Base-by-base conservation (phyloP, 148 eudicot species). In the Vaccinium myrtillus region DNA sequence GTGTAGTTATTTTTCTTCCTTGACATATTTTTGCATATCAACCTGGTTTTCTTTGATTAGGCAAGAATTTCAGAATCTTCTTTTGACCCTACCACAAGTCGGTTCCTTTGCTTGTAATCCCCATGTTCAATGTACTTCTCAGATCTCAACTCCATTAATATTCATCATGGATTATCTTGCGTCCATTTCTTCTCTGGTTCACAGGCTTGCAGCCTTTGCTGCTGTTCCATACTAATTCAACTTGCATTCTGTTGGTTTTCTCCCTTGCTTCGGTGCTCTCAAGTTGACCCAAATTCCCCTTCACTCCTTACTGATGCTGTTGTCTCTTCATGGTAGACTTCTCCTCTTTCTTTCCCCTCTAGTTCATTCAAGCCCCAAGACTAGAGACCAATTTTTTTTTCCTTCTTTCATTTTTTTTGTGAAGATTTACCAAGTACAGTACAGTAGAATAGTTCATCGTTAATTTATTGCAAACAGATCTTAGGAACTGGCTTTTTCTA, bases 1-100 rank as follows among this genome's bases (percentile, higher is more conserved):
- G n/a, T 43, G 21, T 6, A 70, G 19, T 73, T 73, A 16, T 13
- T 73, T 73, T 36, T 73, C 48, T 15, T 73, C 43, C 48, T 73
- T 73, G 76, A 73, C 48, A 27, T 32, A 73, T 73, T 49, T 30
- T 32, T 32, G 49, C 76, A 73, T 8, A 4, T 73, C 10, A 73
- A 6, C 43, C 19, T 12, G 76, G 43, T 73, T 30, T 71, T 36
- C 19, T 73, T 73, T 73, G 49, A 15, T 73, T 6, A 15, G 77
- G 77, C 76, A 36, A 73, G 76, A 73, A 73, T 73, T 73, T 25
- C 76, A 73, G 48, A 15, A 30, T 14, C 73, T 67, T 14, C 73
- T 67, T 23, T 67, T 25, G 15, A 67, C 36, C 36, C 39, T 67
- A 67, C 15, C 25, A 0, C 16, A 11, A 25, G 73, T 12, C 73